Percentiles rank a stretch among this genome's conserved stretches.
Conservation (phyloP, 2,329 filamentous ascomycete species). For the Rhinocladiella mackenziei region DNA sequence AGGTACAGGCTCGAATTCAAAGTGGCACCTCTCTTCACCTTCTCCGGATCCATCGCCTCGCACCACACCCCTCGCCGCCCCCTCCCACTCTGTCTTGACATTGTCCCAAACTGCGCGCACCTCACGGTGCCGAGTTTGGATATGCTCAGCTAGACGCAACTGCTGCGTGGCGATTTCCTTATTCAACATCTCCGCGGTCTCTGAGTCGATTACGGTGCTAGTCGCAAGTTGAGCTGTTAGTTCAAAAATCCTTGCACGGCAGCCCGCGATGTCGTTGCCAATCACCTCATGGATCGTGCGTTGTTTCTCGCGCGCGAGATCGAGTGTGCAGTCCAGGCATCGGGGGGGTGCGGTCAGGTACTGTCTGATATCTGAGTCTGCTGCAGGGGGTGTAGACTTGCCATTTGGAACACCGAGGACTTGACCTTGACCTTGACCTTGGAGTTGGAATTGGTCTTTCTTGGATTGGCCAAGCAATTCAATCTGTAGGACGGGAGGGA, state of each 20-base stretch:
- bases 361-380: too few species aligned
- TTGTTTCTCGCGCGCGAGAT: conserved; percentile 3
- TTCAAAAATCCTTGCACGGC: neutral
- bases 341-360: conserved; percentile 6
- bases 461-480: conserved; percentile 1
- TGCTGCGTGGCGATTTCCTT: neutral
- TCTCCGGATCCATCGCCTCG: conserved; percentile 11
- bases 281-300: neutral
- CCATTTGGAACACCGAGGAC: too few species aligned
- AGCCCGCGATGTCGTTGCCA: conserved; percentile 1
- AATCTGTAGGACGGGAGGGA: conserved; percentile 10
- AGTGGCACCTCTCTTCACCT: conserved; percentile 11
- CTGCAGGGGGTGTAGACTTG: too few species aligned
- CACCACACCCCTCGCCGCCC: conserved; percentile 8
- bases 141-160: neutral
- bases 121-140: neutral
- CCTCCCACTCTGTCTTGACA: conserved; percentile 10
- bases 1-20: too few species aligned
- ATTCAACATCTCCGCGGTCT: neutral
- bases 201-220: neutral
- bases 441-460: neutral
- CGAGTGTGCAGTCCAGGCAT: conserved; percentile 16
- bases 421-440: too few species aligned
- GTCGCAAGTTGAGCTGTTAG: neutral
- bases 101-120: conserved; percentile 8